Conservation (phyloP, 345 rosid species). For the Psidium guajava region DNA sequence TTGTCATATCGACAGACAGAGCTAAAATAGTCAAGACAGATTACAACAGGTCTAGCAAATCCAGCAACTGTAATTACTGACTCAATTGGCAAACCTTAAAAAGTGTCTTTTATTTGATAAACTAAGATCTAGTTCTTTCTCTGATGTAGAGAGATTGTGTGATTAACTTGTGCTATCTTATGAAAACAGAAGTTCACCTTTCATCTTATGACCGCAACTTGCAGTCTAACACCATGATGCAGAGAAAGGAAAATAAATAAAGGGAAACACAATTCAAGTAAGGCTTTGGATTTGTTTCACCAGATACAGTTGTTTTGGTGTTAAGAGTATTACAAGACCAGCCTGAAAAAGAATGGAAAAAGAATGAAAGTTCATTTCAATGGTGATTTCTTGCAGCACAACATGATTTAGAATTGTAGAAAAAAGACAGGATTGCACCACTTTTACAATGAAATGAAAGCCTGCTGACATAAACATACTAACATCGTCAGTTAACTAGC, state of each 20-base stretch:
- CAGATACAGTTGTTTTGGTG: conserved; percentile 73
- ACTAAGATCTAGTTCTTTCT: not conserved
- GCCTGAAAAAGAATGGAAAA: conserved; percentile 43
- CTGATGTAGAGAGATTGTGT: not conserved
- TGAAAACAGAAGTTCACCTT: not conserved
- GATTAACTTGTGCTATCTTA: not conserved
- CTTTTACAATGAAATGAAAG: not conserved
- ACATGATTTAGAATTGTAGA: not conserved
- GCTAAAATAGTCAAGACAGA: conserved; percentile 60
- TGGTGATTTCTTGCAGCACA: not conserved
- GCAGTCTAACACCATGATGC: not conserved
- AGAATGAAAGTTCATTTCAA: not conserved
- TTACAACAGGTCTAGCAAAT: not conserved
- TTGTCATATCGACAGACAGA: conserved; percentile 80
- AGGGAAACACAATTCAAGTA: conserved; percentile 79
- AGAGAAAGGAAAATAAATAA: not conserved
- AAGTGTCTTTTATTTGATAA: not conserved
- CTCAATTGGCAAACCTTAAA: not conserved
- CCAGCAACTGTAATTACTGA: not conserved
- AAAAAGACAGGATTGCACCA: not conserved
- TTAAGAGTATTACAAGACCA: conserved; percentile 81
- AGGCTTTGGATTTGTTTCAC: conserved; percentile 94
- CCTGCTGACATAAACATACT: not conserved
- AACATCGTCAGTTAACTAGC: not conserved
- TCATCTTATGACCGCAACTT: not conserved